Base-by-base conservation (phyloP, 2,329 filamentous ascomycete genomes). In the Fusarium fujikuroi region DNA sequence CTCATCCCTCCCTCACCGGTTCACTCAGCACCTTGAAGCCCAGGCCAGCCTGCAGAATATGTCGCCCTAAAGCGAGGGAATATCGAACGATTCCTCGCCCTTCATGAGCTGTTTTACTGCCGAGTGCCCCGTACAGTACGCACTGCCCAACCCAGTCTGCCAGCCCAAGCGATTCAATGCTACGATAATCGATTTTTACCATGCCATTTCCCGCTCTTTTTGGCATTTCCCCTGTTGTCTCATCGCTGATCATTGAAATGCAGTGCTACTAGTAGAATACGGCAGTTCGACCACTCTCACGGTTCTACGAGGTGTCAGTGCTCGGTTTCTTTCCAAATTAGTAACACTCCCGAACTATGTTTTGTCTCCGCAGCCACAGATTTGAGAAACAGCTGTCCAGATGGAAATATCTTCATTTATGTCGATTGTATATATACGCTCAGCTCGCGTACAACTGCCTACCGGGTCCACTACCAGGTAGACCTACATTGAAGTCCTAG, bases 61-160 rank as follows among this genome's bases (percentile, higher is more conserved):
- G 19, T 25, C 57, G 68, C 68, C 63, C 60, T 69, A 72, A 42
- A 36, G 42, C 18, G 34, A 60, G 28, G 16, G 56, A 64, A 43
- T 25, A 74, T 74, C 72, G 71, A 74, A 74, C 71, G 60, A 74
- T 74, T 60, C 40, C 68, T 59, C 15, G 56, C 47, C 57, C 64
- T 57, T 69, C 49, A 74, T 74, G 68, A 50, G 60, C 60, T 74
- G 72, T 74, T 73, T 40, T 58, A 40, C 37, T 39, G 54, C 67
- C 67, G 67, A 44, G 47, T 62, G 60, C 70, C 65, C 67, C 71
- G 70, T 73, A 62, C 66, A 67, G 60, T 71, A 63, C 43, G 70
- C 57, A 73, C 63, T 68, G 60, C 52, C 34, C 30, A 32, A 36
- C 57, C 66, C 46, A 71, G 60, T 46, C 28, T 30, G 65, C 60